phyloP scores from a whole-genome alignment of 441 rosid species.

The Gossypium davidsonii region DNA sequence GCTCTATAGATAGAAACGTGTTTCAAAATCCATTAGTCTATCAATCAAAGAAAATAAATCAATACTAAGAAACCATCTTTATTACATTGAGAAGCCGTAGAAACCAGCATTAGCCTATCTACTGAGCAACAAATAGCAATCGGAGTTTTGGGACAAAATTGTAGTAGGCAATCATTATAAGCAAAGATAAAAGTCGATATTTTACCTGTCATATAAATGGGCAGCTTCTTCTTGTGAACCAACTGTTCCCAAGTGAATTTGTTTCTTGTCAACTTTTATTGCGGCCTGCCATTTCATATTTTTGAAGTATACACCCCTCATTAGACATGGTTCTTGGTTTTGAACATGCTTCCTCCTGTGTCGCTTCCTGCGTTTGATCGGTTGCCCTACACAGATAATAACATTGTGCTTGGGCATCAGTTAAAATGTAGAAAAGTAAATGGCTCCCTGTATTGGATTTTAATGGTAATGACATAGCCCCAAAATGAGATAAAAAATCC shows the following conservation, averaged over 20 bases:
- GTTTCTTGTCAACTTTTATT: no score
- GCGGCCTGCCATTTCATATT: no score
- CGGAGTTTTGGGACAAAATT: neutral
- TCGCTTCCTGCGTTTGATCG: constrained; percentile 78
- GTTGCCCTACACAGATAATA: constrained; percentile 41
- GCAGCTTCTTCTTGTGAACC: no score
- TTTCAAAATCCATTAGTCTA: neutral
- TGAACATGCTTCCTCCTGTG: constrained; percentile 80
- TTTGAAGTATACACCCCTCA: constrained; percentile 65
- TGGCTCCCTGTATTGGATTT: neutral
- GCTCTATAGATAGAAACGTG: neutral
- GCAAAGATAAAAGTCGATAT: neutral
- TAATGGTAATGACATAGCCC: neutral
- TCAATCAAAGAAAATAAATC: neutral
- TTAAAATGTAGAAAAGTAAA: constrained; percentile 7
- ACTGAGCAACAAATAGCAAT: neutral
- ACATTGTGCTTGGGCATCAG: neutral
- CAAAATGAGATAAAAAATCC: neutral
- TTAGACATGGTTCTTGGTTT: constrained; percentile 82
- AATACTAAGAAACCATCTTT: neutral
- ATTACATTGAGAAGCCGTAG: no score
- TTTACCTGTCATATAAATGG: constrained; percentile 58
- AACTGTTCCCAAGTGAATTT: no score
- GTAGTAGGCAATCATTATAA: neutral
- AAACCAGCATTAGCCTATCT: no score